These are phyloP conservation scores for Gremmenia infestans DNA, from an alignment of 2,329 filamentous ascomycete genomes.

Conservation along the genomic window DNA sequence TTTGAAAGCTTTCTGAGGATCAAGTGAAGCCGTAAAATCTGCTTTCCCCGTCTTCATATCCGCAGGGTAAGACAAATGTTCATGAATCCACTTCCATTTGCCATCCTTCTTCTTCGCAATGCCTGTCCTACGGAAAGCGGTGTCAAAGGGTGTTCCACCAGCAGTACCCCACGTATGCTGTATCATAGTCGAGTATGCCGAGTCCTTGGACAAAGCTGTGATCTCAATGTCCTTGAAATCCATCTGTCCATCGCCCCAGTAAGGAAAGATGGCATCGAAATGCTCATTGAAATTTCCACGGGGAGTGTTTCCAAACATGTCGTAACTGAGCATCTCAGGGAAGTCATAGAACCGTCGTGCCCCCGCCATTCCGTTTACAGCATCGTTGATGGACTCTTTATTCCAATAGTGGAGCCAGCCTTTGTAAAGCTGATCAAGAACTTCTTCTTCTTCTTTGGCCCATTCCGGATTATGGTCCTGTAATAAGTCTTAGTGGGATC, in stretches of 20 bases:
- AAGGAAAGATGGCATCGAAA: slow-evolving; percentile 3
- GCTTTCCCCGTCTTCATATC: slow-evolving; percentile 6
- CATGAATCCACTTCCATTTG: slow-evolving; percentile 4
- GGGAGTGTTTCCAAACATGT: slow-evolving; percentile 4
- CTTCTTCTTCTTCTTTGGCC: too few relatives aligned
- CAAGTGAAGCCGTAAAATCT: not conserved
- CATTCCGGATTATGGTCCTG: too few relatives aligned
- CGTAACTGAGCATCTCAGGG: slow-evolving; percentile 1
- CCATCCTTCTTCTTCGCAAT: slow-evolving; percentile 3
- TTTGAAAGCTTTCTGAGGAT: too few relatives aligned
- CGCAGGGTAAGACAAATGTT: slow-evolving; percentile 1
- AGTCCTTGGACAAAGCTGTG: not conserved
- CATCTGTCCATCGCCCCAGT: slow-evolving; percentile 1
- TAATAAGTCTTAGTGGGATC: too few relatives aligned
- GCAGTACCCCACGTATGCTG: slow-evolving; percentile 2
- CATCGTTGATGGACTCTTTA: not conserved
- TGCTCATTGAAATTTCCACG: slow-evolving; percentile 1
- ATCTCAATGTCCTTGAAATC: slow-evolving; percentile 2
- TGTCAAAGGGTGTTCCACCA: slow-evolving; percentile 1
- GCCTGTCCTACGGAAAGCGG: not conserved
- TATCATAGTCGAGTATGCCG: not conserved
- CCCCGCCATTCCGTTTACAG: slow-evolving; percentile 1
- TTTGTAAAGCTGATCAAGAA: not conserved
- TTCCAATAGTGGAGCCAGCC: slow-evolving; percentile 1
- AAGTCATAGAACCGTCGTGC: slow-evolving; percentile 2